Base-by-base conservation (phyloP, 176 grass and related monocot genomes). In the Hyparrhenia diplandra region DNA sequence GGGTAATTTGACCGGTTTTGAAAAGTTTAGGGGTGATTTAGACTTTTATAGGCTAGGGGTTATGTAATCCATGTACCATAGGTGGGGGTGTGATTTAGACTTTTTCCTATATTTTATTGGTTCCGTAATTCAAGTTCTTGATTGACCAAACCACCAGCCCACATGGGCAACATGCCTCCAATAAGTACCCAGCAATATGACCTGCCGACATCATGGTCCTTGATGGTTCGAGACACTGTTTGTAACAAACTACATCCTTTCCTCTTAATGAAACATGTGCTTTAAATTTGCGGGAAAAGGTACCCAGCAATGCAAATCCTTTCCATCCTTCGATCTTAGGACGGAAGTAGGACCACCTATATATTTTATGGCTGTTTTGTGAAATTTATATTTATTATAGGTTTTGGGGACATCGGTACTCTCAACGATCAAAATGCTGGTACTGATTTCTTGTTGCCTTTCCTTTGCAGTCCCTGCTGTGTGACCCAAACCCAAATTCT, bases 401-500 rank as follows among this genome's bases (percentile, higher is more conserved):
- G n/a, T n/a, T 39, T 41, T 71, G 20, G 52, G 21, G 4, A 5
- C 41, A 73, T 32, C 1, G 30, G 10, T 16, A 16, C 17, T 28
- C 42, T 52, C 13, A 69, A 17, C 14, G 0, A 72, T 59, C 58
- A 47, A 31, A 21, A 55, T 63, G 8, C 18, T n/a, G 20, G 17
- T 71, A 37, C 31, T 71, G 64, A 63, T 25, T 46, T 84, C 67
- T n/a, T 87, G 7, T 9, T 66, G 25, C 65, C 67, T 64, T 64
- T 49, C 36, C 36, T 89, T 66, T 91, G 75, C 84, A 94, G 95
- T 91, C 95, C 65, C 61, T 94, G 64, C 92, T 98, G 20, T 94
- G 92, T 57, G 95, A 98, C 71, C 95, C 95, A 32, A 98, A 98
- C 62, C 92, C 95, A 31, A 98, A 92, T 52, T 98, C 95, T 27